Conservation (phyloP, 176 grass and related monocot genomes). For the Coix lacrymajobi region DNA sequence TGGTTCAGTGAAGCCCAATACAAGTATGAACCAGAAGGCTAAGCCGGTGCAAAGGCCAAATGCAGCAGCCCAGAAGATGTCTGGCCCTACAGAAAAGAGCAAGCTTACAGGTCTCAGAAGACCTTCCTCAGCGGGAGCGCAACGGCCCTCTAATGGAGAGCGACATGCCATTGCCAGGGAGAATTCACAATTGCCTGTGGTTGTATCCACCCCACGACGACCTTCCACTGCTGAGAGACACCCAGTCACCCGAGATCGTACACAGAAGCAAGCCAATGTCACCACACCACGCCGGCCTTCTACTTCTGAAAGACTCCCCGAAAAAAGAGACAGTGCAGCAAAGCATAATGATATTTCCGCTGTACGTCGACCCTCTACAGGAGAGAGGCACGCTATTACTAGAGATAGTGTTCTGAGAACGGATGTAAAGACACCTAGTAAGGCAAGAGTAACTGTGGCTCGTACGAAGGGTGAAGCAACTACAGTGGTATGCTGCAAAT, state of each 20-base stretch:
- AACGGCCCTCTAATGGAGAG: constrained; percentile 18
- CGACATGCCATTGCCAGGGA: constrained; percentile 4
- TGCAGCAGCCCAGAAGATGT: constrained; percentile 32
- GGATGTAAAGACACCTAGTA: constrained; percentile 33
- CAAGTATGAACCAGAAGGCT: constrained; percentile 39
- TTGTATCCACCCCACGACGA: constrained; percentile 21
- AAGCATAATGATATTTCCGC: constrained; percentile 20
- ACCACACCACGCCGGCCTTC: constrained; percentile 24
- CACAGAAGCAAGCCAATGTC: constrained; percentile 19
- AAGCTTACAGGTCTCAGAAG: constrained; percentile 31
- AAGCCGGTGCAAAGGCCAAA: constrained; percentile 42
- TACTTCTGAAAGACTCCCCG: constrained; percentile 37
- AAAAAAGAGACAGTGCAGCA: constrained; percentile 16
- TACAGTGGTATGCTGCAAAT: constrained; percentile 28
- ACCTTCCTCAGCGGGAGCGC: constrained; percentile 28
- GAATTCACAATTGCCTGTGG: constrained; percentile 29
- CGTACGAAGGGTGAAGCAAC: constrained; percentile 5
- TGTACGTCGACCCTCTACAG: constrained; percentile 32
- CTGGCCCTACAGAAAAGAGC: constrained; percentile 9
- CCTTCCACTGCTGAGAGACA: constrained; percentile 40
- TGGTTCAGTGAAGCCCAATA: constrained; percentile 21
- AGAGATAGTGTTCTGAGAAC: constrained; percentile 33
- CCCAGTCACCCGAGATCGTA: constrained; percentile 25
- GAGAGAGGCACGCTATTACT: constrained; percentile 34
- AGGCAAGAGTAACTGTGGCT: constrained; percentile 5